A percentile compares a stretch with the other conserved stretches of the same genome.
Conservation (phyloP, 1,139 yeast genomes). For the Yamadazyma spencermartinsiae region DNA sequence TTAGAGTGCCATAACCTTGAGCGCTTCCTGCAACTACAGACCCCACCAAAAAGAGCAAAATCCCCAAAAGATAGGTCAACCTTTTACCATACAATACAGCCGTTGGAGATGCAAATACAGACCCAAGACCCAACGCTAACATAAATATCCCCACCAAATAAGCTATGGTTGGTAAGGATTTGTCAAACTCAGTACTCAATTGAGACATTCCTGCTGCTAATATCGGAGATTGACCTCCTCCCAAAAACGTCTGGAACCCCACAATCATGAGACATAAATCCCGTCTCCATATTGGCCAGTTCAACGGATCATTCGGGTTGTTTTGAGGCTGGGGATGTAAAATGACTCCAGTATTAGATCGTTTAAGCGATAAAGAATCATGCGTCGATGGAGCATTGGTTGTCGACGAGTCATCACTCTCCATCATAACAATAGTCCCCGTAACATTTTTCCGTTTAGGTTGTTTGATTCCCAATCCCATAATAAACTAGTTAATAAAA, state of each 20-base stretch:
- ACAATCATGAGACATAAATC: constrained; percentile 54
- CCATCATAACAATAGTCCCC: constrained; percentile 47
- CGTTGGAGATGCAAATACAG: constrained; percentile 57
- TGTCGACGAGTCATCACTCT: constrained; percentile 19
- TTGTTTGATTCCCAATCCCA: constrained; percentile 40
- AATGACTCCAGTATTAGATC: constrained; percentile 54
- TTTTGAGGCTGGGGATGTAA: constrained; percentile 76
- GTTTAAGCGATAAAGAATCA: constrained; percentile 31
- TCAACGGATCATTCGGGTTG: constrained; percentile 73
- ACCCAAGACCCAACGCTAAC: constrained; percentile 60
- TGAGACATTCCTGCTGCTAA: constrained; percentile 56
- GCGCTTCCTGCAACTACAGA: constrained; percentile 57
- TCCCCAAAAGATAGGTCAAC: constrained; percentile 51
- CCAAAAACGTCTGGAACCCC: constrained; percentile 59
- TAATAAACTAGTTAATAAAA: constrained; percentile 3
- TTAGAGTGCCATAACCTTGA: constrained; percentile 46
- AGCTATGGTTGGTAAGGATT: constrained; percentile 43
- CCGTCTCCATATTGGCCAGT: constrained; percentile 66
- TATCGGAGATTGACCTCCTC: constrained; percentile 65
- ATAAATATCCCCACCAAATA: constrained; percentile 62
- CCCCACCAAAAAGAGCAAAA: constrained; percentile 51
- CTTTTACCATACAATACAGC: constrained; percentile 65
- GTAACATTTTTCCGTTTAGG: constrained; percentile 43
- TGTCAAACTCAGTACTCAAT: constrained; percentile 44
- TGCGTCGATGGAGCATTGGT: constrained; percentile 9